Evolutionary conservation across 495 filamentous ascomycete genomes (phyloP), one percentile per base, ranked within the genome.

Genomic region (Corynascus novoguineensis): DNA sequence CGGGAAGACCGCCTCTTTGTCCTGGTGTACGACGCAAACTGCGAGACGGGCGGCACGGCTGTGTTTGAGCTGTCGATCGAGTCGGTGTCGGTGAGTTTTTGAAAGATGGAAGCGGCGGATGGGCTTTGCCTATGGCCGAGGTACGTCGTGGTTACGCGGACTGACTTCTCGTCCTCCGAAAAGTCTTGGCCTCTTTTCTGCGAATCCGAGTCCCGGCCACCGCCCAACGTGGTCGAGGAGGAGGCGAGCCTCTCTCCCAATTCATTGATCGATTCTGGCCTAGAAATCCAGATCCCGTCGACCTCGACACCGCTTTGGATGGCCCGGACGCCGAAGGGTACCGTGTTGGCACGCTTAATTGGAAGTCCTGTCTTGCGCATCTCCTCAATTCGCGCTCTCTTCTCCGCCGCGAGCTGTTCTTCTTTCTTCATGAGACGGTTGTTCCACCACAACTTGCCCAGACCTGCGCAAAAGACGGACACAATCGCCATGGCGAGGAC

Each of bases 261-360:
- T 41, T 59, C 65, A 27, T 11, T 60, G 37, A 83, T 83, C 9
- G 86, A 87, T 32, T 78, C 83, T 12, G 78, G 75, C 29, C 81
- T 73, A 14, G 89, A 92, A 24, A 91, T 86, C 84, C 90, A 96
- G 49, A 97, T 91, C 6, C 91, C 93, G 58, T 95, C 88, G 12
- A 95, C 82, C 63, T 89, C 82, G 22, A 96, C 77, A 12, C 91
- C 92, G 59, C 81, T 88, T 65, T 98, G 87, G 28, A 98, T 79
- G 15, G 92, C 92, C 63, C 87, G 84, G 29, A 95, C 84, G 24
- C 93, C 93, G 64, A 97, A 98, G 4, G 90, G 92, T 45, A 95
- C 81, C 14, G 89, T 84, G 52, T 82, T 77, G 63, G 66, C 69
- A 67, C 67, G 73, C 64, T 71, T 71, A 21, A 60, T 50, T 12